Evolutionary conservation across 345 rosid species (phyloP), one percentile per base, ranked within the genome.

Genomic region (Capsella bursapastoris): DNA sequence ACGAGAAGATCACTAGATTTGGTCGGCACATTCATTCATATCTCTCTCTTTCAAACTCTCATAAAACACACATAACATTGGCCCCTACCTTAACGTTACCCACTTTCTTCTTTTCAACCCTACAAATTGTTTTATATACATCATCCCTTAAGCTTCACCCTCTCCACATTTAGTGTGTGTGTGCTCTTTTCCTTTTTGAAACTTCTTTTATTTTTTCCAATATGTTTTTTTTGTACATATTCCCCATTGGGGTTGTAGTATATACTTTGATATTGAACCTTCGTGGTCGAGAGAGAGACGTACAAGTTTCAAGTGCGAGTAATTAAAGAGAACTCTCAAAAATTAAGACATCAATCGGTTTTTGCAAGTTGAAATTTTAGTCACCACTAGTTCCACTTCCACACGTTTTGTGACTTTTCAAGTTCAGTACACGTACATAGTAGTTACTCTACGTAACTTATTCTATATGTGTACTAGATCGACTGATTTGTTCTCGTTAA

Each of bases 1-100:
- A 70, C 22, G 80, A 70, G 68, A 66, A 44, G 77, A 66, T 72
- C 73, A 78, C 77, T 78, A 72, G 77, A 71, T 51, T 66, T 78
- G 77, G 77, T 72, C 77, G 81, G 77, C 77, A 72, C 50, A 66
- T 66, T 64, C 59, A 50, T 71, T 64, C 59, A 50, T 71, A 50
- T 64, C 47, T 49, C 56, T 77, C 68, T 67, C 22, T 18, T 18
- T 18, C 47, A 64, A 71, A 78, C 68, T 72, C 68, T 72, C 68
- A 66, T 29, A 72, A 66, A 22, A 22, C 25, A 66, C 53, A 62
- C 63, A 70, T 43, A 32, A 53, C 43, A 31, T 22, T 73, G 81
- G 73, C 81, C 73, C 81, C 78, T 68, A 71, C 78, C 81, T 59
- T 53, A 60, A 71, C 56, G 40, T 66, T 22, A 66, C 65, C 78